Percentiles rank a stretch among this genome's conserved stretches.
Evolutionary conservation across 805 yeast genomes (phyloP).

Genomic region (Saturnispora dispora): DNA sequence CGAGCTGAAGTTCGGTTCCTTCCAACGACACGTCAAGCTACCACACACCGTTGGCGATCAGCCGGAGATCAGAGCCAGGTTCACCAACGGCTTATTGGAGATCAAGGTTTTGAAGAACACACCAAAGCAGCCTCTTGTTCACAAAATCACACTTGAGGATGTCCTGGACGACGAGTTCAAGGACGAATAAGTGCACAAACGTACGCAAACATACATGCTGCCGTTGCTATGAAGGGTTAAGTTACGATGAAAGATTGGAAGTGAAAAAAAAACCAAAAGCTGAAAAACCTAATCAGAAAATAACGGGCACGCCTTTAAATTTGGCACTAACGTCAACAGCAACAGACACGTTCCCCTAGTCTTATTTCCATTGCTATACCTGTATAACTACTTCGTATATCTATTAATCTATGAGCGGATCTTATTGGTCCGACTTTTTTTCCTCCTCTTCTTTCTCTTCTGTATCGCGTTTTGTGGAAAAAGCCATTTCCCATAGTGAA

Average conservation of each 20-base stretch:
- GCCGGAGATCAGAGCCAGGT: slow-evolving; percentile 44
- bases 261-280: not conserved
- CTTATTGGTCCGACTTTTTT: not conserved
- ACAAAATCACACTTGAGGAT: slow-evolving; percentile 21
- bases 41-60: slow-evolving; percentile 46
- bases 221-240: not conserved
- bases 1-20: slow-evolving; percentile 48
- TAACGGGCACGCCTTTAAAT: not conserved
- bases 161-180: slow-evolving; percentile 26
- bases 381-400: not conserved
- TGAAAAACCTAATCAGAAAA: not conserved
- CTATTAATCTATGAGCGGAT: not conserved
- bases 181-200: not conserved
- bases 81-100: slow-evolving; percentile 45
- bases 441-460: not conserved
- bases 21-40: slow-evolving; percentile 48
- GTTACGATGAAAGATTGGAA: not conserved
- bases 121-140: slow-evolving; percentile 9
- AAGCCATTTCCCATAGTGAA: not conserved
- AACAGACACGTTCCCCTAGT: not conserved
- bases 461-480: not conserved
- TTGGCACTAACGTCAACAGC: not conserved
- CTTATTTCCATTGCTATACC: not conserved
- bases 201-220: not conserved
- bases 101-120: slow-evolving; percentile 39